Base-by-base conservation (phyloP, 2,329 filamentous ascomycete species). In the Fusarium anguioides region DNA sequence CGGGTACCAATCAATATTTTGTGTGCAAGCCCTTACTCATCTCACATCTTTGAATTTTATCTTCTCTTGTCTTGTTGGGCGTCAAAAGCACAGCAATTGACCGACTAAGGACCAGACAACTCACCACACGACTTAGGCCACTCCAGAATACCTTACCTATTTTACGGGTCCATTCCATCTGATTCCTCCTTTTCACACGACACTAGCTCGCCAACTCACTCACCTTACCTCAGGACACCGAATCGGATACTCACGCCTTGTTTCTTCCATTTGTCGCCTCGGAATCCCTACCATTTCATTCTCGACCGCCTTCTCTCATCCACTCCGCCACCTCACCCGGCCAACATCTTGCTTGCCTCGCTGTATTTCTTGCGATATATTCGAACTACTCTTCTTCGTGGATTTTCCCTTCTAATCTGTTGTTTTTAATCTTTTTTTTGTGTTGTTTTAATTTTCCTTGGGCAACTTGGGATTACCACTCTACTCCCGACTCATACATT, bases 231-330 rank as follows among this genome's bases (percentile, higher is more conserved):
- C 47, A 48, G 60, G 64, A 60, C 64, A 58, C 24, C 60, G 49
- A 61, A 64, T 66, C 46, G 54, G 64, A 54, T 60, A 57, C 65
- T 45, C 64, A 57, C 65, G 48, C 64, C 60, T 68, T 65, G 55
- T 33, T 68, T 53, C 39, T 62, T 46, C 23, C 65, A 39, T 66
- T 60, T 44, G 44, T 68, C 48, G 51, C 53, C 51, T 69, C 61
- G 49, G 54, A 42, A 69, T 52, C 61, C 59, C 50, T 68, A 65
- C 60, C 59, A 33, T 48, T 60, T 67, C 31, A 47, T 60, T 63
- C 64, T 68, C 66, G 58, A 70, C 66, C 66, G 66, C 66, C 62
- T 69, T 69, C 66, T 69, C 57, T 69, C 62, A 52, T 53, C 57
- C 59, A 69, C 57, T 64, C 66, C 66, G 56, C 62, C 66, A 69